These are phyloP conservation scores for Emericellopsis atlantica DNA, from an alignment of 2,329 filamentous ascomycete species.

Conservation along the genomic window DNA sequence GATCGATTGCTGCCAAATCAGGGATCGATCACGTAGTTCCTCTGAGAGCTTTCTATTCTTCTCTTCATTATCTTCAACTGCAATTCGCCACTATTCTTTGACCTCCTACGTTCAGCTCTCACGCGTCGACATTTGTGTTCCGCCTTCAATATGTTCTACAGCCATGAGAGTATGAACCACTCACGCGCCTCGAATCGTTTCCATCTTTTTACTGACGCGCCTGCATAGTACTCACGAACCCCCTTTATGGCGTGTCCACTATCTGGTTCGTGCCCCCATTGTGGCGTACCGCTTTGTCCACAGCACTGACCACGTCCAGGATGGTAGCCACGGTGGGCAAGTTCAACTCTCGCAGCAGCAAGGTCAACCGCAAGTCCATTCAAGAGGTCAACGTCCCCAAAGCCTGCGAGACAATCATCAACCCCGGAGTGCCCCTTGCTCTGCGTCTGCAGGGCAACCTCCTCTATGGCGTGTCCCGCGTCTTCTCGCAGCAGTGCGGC, in stretches of 20 bases:
- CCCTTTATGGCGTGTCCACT: conserved; percentile 85
- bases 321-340: conserved; percentile 82
- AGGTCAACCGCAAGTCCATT: conserved; percentile 74
- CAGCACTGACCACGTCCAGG: conserved; percentile 34
- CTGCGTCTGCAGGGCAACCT: conserved; percentile 81
- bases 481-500: conserved; percentile 75
- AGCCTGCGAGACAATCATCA: conserved; percentile 79
- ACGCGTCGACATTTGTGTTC: no score
- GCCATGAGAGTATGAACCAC: conserved; percentile 67
- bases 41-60: no score
- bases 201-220: background rate
- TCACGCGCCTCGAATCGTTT: no score
- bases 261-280: conserved; percentile 56
- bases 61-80: no score
- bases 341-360: conserved; percentile 45
- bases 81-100: no score
- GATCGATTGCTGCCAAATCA: no score
- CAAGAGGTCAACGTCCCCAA: conserved; percentile 76
- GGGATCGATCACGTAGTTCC: no score
- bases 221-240: conserved; percentile 61
- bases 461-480: conserved; percentile 72
- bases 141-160: conserved; percentile 68
- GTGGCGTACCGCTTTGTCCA: background rate
- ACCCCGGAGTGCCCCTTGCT: conserved; percentile 73
- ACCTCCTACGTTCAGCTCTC: no score